Evolutionary conservation across 352 stramenopile genomes (phyloP).

Genomic region (Blastocystis sp.): DNA sequence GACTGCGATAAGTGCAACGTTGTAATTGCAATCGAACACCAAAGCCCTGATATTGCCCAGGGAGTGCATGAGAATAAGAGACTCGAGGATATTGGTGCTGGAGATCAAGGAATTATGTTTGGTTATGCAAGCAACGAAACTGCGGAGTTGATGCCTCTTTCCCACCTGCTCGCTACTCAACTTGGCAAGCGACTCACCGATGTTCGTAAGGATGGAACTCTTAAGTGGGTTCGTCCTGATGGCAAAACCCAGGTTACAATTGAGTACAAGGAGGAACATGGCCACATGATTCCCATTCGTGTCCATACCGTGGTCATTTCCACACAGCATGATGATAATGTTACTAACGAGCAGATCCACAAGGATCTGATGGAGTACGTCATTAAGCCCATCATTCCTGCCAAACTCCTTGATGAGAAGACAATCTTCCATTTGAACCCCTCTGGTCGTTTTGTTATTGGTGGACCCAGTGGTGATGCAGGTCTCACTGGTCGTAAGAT

Average conservation of each 20-base stretch:
- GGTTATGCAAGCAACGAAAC: slow-evolving; percentile 96
- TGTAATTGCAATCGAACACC: slow-evolving; percentile 96
- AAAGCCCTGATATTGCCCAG: slow-evolving; percentile 96
- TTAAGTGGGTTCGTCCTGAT: slow-evolving; percentile 94
- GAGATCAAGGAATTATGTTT: slow-evolving; percentile 94
- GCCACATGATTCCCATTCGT: slow-evolving; percentile 84
- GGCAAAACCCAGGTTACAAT: slow-evolving; percentile 97
- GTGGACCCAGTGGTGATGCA: slow-evolving; percentile 92
- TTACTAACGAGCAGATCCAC: slow-evolving; percentile 95
- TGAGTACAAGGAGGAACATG: slow-evolving; percentile 90
- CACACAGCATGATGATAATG: slow-evolving; percentile 93
- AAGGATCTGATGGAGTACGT: slow-evolving; percentile 96
- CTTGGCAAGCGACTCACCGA: slow-evolving; percentile 91
- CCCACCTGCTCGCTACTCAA: slow-evolving; percentile 89
- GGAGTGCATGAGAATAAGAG: slow-evolving; percentile 87
- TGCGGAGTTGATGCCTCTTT: slow-evolving; percentile 90
- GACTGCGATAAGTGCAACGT: slow-evolving; percentile 99
- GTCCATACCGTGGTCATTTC: slow-evolving; percentile 99
- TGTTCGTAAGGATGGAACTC: slow-evolving; percentile 93
- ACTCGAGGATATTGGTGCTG: slow-evolving; percentile 90
- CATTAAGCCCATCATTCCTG: slow-evolving; percentile 92
- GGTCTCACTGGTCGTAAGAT: slow-evolving; percentile 97
- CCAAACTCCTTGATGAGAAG: slow-evolving; percentile 96
- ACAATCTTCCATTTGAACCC: slow-evolving; percentile 99
- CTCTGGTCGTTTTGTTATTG: slow-evolving; percentile 95